A percentile compares a stretch with the other conserved stretches of the same genome.
Conservation (phyloP, 2,329 filamentous ascomycete species). For the Amauroascus verrucosus region DNA sequence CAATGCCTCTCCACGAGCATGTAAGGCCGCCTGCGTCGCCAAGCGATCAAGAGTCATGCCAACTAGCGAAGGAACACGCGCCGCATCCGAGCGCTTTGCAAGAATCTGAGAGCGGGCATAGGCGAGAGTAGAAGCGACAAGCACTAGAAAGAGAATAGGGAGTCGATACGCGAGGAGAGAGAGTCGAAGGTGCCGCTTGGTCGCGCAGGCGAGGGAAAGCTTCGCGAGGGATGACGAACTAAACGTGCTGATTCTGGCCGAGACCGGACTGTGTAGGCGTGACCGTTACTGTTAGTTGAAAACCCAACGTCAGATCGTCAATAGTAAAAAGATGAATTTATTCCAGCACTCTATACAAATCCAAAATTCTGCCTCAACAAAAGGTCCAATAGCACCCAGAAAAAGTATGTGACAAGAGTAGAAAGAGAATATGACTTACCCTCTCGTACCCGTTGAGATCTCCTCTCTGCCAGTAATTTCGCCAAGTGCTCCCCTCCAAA, state of each 20-base stretch:
- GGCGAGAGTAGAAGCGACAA: conserved; percentile 40
- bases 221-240: conserved; percentile 82
- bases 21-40: conserved; percentile 71
- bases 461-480: conserved; percentile 49
- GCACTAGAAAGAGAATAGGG: conserved; percentile 39
- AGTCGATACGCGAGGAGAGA: conserved; percentile 42
- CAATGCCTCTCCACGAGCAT: conserved; percentile 52
- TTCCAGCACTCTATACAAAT: conserved; percentile 13
- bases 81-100: conserved; percentile 53
- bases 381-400: conserved; percentile 13
- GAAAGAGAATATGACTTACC: conserved; percentile 43
- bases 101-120: conserved; percentile 58
- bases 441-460: conserved; percentile 45
- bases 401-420: conserved; percentile 18
- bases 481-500: conserved; percentile 47
- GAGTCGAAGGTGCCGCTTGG: conserved; percentile 40
- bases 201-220: conserved; percentile 64
- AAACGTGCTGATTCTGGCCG: conserved; percentile 55
- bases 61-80: conserved; percentile 71
- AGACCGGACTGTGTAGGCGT: conserved; percentile 58
- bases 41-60: conserved; percentile 74
- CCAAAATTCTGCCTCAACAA: background rate
- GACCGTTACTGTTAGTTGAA: conserved; percentile 74
- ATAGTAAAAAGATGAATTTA: conserved; percentile 21
- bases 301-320: conserved; percentile 6